These are phyloP conservation scores for Plasmodium adleri DNA, from an alignment of 169 alveolate species.

Conservation along the genomic window DNA sequence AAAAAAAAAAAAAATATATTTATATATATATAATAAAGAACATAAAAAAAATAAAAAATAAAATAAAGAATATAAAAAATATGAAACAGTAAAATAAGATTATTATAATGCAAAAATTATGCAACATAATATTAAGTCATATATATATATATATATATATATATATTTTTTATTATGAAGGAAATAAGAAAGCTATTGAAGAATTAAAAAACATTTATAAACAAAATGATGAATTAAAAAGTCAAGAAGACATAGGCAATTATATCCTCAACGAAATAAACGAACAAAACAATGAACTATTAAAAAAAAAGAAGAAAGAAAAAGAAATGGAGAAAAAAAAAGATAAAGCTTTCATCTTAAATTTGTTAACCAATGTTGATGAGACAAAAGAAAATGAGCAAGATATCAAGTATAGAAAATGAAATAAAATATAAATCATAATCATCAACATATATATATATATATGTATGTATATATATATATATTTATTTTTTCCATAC, in stretches of 20 bases:
- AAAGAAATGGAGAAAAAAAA: constrained; percentile 58
- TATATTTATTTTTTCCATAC: background rate
- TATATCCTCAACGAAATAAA: constrained; percentile 50
- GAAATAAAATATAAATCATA: background rate
- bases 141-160: background rate
- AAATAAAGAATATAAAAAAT: too few species aligned
- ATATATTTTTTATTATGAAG: background rate
- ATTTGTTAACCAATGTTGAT: constrained; percentile 37
- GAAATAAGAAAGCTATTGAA: constrained; percentile 41
- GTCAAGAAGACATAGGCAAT: constrained; percentile 19
- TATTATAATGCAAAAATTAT: too few species aligned
- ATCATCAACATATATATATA: too few species aligned
- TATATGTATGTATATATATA: background rate
- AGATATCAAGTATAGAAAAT: constrained; percentile 18
- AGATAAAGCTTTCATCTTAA: constrained; percentile 63
- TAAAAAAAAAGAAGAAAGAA: constrained; percentile 50
- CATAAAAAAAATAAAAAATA: too few species aligned
- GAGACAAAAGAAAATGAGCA: constrained; percentile 57
- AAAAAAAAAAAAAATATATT: too few species aligned
- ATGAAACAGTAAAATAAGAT: background rate
- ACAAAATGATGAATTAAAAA: constrained; percentile 32
- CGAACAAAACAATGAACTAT: constrained; percentile 25
- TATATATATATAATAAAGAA: too few species aligned
- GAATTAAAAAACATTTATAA: constrained; percentile 52
- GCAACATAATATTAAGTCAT: too few species aligned